Conservation (phyloP, 176 grass and related monocot genomes). For the Eleusine indica region DNA sequence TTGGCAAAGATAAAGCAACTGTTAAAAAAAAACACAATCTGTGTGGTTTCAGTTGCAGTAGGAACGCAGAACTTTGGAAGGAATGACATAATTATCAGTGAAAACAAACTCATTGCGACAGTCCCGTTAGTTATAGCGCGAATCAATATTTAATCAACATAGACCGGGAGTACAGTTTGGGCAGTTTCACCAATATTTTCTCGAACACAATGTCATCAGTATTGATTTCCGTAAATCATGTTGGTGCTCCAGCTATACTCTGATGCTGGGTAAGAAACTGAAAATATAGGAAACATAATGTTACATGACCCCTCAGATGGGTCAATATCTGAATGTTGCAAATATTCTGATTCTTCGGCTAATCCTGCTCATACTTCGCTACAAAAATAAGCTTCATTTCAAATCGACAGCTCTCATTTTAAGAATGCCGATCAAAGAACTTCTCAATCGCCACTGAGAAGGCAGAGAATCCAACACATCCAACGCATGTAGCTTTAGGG, state of each 20-base stretch:
- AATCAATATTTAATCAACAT: not conserved
- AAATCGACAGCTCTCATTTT: conserved; percentile 39
- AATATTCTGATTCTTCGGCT: not conserved
- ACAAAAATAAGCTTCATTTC: conserved; percentile 26
- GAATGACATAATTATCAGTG: not conserved
- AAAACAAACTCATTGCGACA: not conserved
- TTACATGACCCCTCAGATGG: conserved; percentile 11
- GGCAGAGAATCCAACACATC: conserved; percentile 89
- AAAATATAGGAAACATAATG: not conserved
- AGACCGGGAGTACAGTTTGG: not conserved
- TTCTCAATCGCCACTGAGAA: conserved; percentile 94
- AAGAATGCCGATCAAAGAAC: conserved; percentile 84
- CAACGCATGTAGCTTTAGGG: conserved; percentile 79
- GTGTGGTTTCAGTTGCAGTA: not conserved
- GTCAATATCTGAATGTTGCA: conserved; percentile 29
- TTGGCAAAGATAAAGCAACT: not conserved
- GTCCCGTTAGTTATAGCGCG: not conserved
- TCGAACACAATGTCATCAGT: not conserved
- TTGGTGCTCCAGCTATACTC: conserved; percentile 9
- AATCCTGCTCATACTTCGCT: conserved; percentile 25
- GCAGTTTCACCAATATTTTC: too few relatives aligned
- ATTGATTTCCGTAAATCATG: not conserved
- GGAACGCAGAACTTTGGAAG: not conserved
- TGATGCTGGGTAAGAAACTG: not conserved
- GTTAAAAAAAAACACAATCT: not conserved